Conservation (phyloP, 768 basidiomycete genomes). For the Lactarius psammicola region DNA sequence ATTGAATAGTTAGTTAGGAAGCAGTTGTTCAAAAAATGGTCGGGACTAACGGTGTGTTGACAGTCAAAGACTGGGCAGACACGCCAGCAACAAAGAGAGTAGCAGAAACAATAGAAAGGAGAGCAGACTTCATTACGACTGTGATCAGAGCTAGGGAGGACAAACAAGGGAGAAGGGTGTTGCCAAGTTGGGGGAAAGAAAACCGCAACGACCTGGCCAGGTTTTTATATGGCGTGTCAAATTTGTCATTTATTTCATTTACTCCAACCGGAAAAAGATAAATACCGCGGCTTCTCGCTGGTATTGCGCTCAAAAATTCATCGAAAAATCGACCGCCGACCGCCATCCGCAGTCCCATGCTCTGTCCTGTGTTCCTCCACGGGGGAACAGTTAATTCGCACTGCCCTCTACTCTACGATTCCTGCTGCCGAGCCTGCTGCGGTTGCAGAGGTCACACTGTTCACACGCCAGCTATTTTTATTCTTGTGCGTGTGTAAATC, state of each 20-base stretch:
- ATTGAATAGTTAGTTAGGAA: conserved; percentile 7
- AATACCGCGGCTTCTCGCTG: neutral
- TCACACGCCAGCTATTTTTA: neutral
- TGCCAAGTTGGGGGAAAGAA: conserved; percentile 33
- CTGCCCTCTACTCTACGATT: neutral
- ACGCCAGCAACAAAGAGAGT: conserved; percentile 44
- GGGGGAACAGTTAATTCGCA: neutral
- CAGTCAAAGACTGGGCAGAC: conserved; percentile 45
- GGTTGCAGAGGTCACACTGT: neutral
- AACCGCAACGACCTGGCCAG: conserved; percentile 23
- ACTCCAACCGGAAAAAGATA: neutral
- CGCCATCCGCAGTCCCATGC: neutral
- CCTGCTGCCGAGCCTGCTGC: neutral
- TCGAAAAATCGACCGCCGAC: neutral
- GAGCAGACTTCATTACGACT: conserved; percentile 47
- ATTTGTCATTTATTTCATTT: conserved; percentile 9
- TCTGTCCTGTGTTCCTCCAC: neutral
- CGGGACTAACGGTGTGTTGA: conserved; percentile 71
- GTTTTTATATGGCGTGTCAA: conserved; percentile 19
- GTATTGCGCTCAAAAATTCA: neutral
- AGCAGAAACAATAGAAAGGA: conserved; percentile 41
- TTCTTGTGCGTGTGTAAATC: neutral
- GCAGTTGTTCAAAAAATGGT: conserved; percentile 3
- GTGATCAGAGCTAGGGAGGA: conserved; percentile 27
- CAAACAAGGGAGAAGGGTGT: conserved; percentile 32